Conservation (phyloP, 345 rosid genomes). For the Trapa bicornis region DNA sequence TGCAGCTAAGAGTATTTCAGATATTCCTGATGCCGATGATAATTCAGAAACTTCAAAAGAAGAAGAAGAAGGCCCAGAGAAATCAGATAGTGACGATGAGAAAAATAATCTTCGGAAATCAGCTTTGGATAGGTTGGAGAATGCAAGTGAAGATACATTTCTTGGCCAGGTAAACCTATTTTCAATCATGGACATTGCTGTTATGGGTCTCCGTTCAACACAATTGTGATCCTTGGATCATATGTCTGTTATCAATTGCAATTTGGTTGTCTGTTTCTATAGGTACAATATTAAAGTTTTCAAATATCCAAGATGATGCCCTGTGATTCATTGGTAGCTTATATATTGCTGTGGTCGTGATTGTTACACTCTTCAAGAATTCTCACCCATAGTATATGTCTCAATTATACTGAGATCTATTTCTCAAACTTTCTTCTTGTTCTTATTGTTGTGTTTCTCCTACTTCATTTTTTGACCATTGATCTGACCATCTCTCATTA, state of each 20-base stretch:
- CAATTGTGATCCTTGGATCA: background rate
- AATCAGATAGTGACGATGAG: slow-evolving; percentile 43
- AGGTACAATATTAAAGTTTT: background rate
- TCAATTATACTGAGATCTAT: background rate
- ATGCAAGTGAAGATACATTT: slow-evolving; percentile 68
- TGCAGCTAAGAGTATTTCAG: slow-evolving; percentile 74
- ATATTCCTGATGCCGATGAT: slow-evolving; percentile 35
- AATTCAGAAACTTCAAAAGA: slow-evolving; percentile 52
- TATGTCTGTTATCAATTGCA: background rate
- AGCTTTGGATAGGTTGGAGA: slow-evolving; percentile 65
- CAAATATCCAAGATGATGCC: background rate
- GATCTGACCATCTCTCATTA: background rate
- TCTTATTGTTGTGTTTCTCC: background rate
- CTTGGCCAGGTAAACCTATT: slow-evolving; percentile 70
- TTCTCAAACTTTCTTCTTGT: background rate
- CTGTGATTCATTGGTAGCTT: background rate
- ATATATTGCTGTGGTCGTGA: background rate
- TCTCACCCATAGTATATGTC: background rate
- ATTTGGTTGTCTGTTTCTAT: background rate
- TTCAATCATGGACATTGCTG: background rate
- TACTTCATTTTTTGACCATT: background rate
- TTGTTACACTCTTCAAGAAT: background rate
- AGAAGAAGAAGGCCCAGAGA: slow-evolving; percentile 37
- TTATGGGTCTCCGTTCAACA: background rate
- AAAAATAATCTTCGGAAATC: slow-evolving; percentile 41